Conservation (phyloP, 352 stramenopile species). For the Lagenidium sp. region DNA sequence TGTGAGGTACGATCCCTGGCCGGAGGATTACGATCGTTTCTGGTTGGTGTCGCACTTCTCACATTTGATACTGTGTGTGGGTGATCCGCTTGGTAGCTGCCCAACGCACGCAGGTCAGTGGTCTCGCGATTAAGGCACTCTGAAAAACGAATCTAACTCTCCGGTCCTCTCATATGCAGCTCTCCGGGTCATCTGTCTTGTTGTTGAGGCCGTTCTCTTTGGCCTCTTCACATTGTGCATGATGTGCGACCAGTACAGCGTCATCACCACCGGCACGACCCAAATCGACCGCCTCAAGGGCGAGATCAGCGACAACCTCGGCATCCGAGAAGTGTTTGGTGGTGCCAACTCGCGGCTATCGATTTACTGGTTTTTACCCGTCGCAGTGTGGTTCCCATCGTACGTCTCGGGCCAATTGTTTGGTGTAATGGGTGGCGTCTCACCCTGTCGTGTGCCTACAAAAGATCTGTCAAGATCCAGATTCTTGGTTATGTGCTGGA, state of each 20-base stretch:
- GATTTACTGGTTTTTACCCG: constrained; percentile 73
- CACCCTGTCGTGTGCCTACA: neutral
- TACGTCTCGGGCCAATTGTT: constrained; percentile 19
- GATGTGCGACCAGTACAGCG: constrained; percentile 97
- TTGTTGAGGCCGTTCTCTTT: constrained; percentile 92
- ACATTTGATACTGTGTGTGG: too few species aligned
- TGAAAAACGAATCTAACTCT: neutral
- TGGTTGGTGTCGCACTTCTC: too few species aligned
- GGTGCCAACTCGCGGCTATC: constrained; percentile 44
- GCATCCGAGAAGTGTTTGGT: constrained; percentile 79
- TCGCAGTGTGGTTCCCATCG: constrained; percentile 83
- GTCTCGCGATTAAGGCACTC: neutral
- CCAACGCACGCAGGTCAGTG: constrained; percentile 41
- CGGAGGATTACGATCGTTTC: too few species aligned
- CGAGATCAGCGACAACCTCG: constrained; percentile 57
- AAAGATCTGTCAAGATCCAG: constrained; percentile 74
- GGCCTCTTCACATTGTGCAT: constrained; percentile 99
- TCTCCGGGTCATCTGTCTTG: constrained; percentile 75
- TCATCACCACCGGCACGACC: constrained; percentile 93
- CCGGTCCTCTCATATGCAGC: constrained; percentile 15
- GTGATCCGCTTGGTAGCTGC: too few species aligned
- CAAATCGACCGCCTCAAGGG: constrained; percentile 98
- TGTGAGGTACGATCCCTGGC: constrained; percentile 75
- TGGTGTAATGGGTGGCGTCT: neutral
- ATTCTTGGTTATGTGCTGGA: constrained; percentile 79